Percentiles rank a stretch among this genome's conserved stretches.
phyloP scores from a whole-genome alignment of 257 asterid genomes.

The Mitragyna speciosa region DNA sequence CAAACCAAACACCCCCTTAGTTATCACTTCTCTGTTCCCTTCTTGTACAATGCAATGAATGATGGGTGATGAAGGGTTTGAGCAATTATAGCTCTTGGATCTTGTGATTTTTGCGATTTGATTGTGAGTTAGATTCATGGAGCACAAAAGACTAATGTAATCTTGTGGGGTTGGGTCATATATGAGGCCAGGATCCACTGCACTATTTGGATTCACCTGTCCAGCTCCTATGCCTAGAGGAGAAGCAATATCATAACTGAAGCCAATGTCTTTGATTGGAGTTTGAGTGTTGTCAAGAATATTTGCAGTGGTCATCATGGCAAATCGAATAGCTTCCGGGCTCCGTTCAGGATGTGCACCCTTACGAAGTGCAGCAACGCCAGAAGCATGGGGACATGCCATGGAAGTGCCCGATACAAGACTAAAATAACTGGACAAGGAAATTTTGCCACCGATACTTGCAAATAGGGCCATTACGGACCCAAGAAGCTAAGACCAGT shows the following conservation, averaged over 20 bases:
- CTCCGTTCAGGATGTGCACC: conserved; percentile 28
- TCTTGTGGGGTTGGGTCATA: conserved; percentile 8
- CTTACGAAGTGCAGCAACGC: conserved; percentile 26
- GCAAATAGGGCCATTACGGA: not conserved
- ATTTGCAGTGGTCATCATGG: conserved; percentile 26
- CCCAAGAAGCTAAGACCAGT: conserved; percentile 14
- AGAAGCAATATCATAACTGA: conserved; percentile 1
- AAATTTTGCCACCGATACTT: not conserved
- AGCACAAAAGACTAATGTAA: conserved; percentile 4
- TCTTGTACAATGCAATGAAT: conserved; percentile 7
- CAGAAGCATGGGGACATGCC: conserved; percentile 30
- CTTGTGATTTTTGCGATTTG: conserved; percentile 8
- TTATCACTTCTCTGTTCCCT: not conserved
- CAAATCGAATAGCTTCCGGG: conserved; percentile 29
- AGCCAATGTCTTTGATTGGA: conserved; percentile 17
- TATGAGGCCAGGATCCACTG: conserved; percentile 4
- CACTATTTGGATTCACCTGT: conserved; percentile 8
- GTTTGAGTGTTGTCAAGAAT: conserved; percentile 15
- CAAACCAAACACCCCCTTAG: too few species aligned
- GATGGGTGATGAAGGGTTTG: conserved; percentile 18
- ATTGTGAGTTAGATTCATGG: conserved; percentile 10
- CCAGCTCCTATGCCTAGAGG: conserved; percentile 21
- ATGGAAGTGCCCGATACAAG: conserved; percentile 15
- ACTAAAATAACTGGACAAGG: not conserved
- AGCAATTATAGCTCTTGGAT: conserved; percentile 4